Evolutionary conservation across 1,284 basidiomycete genomes (phyloP).

Genomic region (Taiwanofungus camphoratus): DNA sequence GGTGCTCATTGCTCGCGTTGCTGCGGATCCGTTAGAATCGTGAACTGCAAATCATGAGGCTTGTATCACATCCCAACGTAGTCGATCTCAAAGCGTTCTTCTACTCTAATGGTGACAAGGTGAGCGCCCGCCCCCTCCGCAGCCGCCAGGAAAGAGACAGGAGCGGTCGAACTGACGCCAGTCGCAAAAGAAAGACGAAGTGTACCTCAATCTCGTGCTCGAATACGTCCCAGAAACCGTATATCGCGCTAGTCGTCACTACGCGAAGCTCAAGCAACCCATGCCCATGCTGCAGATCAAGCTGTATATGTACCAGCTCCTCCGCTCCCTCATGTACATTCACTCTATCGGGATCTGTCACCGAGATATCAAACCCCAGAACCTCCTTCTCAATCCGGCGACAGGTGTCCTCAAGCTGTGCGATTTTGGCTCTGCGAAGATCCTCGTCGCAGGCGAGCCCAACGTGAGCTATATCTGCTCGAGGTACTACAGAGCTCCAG

Average conservation of each 20-base stretch:
- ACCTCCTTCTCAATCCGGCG: slow-evolving; percentile 92
- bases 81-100: slow-evolving; percentile 98
- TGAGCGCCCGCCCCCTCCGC: slow-evolving; percentile 29
- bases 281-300: slow-evolving; percentile 99
- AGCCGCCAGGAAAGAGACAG: slow-evolving; percentile 6
- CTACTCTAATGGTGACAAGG: slow-evolving; percentile 99
- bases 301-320: slow-evolving; percentile 95
- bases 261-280: slow-evolving; percentile 98
- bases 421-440: slow-evolving; percentile 99
- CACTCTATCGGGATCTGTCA: slow-evolving; percentile 98
- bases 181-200: slow-evolving; percentile 87
- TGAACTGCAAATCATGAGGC: slow-evolving; percentile 99
- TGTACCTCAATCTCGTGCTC: slow-evolving; percentile 98
- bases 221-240: slow-evolving; percentile 99
- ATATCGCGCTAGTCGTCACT: slow-evolving; percentile 97
- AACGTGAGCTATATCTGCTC: slow-evolving; percentile 99
- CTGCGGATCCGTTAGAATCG: slow-evolving; percentile 68
- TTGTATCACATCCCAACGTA: slow-evolving; percentile 96
- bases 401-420: slow-evolving; percentile 97
- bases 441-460: slow-evolving; percentile 94
- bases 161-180: slow-evolving; percentile 13
- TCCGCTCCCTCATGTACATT: slow-evolving; percentile 96
- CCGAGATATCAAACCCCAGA: slow-evolving; percentile 99
- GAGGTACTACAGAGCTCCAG: slow-evolving; percentile 97
- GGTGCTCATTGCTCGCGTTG: slow-evolving; percentile 1